Conservation (phyloP, 1,139 yeast species). For the Keqinozyma sinolaborantium region DNA sequence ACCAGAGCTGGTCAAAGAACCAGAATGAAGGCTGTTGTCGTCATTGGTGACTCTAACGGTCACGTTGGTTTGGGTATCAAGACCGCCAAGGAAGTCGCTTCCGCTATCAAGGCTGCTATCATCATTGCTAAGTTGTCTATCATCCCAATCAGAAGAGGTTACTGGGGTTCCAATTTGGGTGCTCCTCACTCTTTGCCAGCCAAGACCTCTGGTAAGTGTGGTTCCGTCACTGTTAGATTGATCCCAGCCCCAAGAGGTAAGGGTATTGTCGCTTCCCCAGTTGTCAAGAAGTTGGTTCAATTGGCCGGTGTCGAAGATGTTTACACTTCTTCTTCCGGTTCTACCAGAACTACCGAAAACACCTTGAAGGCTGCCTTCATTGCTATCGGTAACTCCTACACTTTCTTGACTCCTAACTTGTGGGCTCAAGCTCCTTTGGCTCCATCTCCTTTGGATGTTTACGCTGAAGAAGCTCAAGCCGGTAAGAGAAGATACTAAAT, state of each 20-base stretch:
- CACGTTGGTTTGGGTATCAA: slow-evolving; percentile 99
- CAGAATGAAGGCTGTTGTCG: slow-evolving; percentile 99
- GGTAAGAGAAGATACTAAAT: slow-evolving; percentile 70
- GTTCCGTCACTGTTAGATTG: slow-evolving; percentile 97
- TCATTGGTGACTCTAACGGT: slow-evolving; percentile 99
- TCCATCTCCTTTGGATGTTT: slow-evolving; percentile 92
- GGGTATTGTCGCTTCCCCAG: slow-evolving; percentile 99
- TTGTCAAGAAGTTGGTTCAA: slow-evolving; percentile 97
- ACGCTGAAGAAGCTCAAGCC: slow-evolving; percentile 79
- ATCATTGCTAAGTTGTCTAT: slow-evolving; percentile 98
- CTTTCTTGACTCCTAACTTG: slow-evolving; percentile 99
- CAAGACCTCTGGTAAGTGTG: slow-evolving; percentile 99
- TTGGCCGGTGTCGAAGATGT: slow-evolving; percentile 99
- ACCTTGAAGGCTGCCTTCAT: slow-evolving; percentile 99
- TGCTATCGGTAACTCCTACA: slow-evolving; percentile 99
- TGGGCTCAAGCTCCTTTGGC: slow-evolving; percentile 86
- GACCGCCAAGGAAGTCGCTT: slow-evolving; percentile 99
- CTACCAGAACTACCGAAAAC: slow-evolving; percentile 99
- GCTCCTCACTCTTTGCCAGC: slow-evolving; percentile 98
- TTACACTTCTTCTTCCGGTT: slow-evolving; percentile 97
- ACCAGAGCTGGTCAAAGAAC: slow-evolving; percentile 99
- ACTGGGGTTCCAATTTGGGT: slow-evolving; percentile 99
- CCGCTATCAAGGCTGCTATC: slow-evolving; percentile 99
- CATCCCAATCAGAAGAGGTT: slow-evolving; percentile 99
- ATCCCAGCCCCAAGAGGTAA: slow-evolving; percentile 99